Evolutionary conservation across 805 yeast species (phyloP), one percentile per base, ranked within the genome.

Genomic region (Geotrichum ghanense): DNA sequence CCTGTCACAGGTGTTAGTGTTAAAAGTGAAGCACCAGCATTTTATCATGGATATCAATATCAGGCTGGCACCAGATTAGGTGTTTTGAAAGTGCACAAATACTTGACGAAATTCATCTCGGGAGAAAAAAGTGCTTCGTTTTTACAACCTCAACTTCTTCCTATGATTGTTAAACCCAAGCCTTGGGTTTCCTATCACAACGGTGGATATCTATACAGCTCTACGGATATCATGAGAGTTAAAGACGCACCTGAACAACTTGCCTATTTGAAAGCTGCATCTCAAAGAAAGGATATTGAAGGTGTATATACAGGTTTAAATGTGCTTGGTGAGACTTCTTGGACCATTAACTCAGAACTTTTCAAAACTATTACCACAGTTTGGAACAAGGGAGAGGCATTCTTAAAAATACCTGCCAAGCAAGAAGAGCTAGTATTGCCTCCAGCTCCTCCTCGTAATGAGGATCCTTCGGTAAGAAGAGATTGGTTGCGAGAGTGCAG

Each of bases 121-220:
- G 78, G 81, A 2, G 88, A 81, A 44, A 66, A 79, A 4, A 70
- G 73, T 21, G 81, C 81, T 44, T 72, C 83, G 1, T 77, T 83
- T 3, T 63, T 74, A 19, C 85, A 79, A 56, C 95, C 97, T 0
- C 97, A 90, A 62, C 72, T 76, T 51, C 70, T 92, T 45, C 98
- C 98, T 6, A 92, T 92, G 98, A 70, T 92, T 43, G 82, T 84
- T 6, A 76, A 78, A 51, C 98, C 98, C n/a, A 70, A 79, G 47
- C 86, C 87, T 3, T 92, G 98, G 98, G 73, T 78, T 0, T 67
- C 78, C 9, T 80, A 81, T 75, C 79, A 81, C 57, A 75, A 75
- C 47, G 98, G 98, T 54, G 98, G 97, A 0, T 89, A 86, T 57
- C 69, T 75, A 49, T 80, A 78, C 57, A 71, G 83, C 12, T 78